Conservation (phyloP, 208 protist genomes). For the Crithidia fasciculata region DNA sequence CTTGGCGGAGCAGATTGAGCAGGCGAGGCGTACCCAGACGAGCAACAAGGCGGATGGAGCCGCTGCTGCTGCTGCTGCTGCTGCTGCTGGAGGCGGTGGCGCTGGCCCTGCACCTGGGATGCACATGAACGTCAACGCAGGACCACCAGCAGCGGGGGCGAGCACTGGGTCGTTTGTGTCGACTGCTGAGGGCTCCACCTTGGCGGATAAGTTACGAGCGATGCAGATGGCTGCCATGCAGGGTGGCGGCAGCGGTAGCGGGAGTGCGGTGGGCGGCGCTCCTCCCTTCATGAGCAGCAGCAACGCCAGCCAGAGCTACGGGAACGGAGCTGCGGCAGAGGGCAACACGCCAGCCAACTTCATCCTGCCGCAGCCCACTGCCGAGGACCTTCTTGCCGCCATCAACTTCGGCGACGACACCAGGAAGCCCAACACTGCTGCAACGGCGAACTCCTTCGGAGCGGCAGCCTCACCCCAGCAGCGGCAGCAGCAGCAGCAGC, state of each 20-base stretch:
- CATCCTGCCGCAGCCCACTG: conserved; percentile 20
- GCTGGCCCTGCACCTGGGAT: neutral
- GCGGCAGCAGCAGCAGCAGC: neutral
- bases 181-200: conserved; percentile 36
- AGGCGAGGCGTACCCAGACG: conserved; percentile 22
- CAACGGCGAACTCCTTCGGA: too few species aligned
- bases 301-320: neutral
- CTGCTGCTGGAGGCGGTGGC: neutral
- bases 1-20: conserved; percentile 34
- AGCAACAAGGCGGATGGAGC: neutral
- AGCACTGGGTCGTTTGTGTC: conserved; percentile 16
- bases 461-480: neutral
- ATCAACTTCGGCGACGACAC: conserved; percentile 24
- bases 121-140: too few species aligned
- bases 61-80: neutral
- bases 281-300: neutral
- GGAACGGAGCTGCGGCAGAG: neutral
- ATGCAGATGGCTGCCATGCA: conserved; percentile 50
- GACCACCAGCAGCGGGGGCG: too few species aligned
- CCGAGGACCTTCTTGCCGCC: conserved; percentile 23
- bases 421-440: too few species aligned
- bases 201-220: conserved; percentile 71
- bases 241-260: neutral
- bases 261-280: too few species aligned
- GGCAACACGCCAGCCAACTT: neutral